These are phyloP conservation scores for Pistacia atlantica DNA, from an alignment of 345 rosid genomes.

Conservation along the genomic window DNA sequence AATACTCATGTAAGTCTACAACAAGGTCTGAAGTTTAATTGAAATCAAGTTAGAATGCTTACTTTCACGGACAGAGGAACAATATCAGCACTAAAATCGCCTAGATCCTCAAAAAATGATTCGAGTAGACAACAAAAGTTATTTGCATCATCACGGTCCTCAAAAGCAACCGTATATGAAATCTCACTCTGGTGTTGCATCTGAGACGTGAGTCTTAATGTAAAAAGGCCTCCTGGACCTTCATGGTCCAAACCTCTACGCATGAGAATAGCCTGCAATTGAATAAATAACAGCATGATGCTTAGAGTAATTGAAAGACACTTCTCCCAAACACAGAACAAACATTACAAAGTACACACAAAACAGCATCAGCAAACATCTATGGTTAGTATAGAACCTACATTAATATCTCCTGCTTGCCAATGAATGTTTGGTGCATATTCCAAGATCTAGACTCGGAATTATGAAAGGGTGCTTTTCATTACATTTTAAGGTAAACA, in stretches of 20 bases:
- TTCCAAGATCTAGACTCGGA: background rate
- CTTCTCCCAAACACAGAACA: background rate
- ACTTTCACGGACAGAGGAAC: constrained; percentile 65
- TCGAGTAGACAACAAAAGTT: constrained; percentile 77
- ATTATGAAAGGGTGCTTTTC: background rate
- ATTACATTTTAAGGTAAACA: background rate
- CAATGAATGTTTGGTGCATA: background rate
- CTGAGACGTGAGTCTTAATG: constrained; percentile 36
- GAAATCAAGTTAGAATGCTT: constrained; percentile 23
- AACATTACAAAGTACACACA: background rate
- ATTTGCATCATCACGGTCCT: constrained; percentile 76
- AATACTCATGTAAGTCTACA: background rate
- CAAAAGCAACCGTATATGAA: constrained; percentile 62
- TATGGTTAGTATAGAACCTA: background rate
- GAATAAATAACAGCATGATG: constrained; percentile 1
- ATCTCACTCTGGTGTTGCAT: constrained; percentile 29
- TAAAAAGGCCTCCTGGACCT: constrained; percentile 53
- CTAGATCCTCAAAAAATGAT: constrained; percentile 66
- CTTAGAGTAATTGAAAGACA: background rate
- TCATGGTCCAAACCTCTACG: constrained; percentile 54
- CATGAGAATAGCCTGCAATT: constrained; percentile 66
- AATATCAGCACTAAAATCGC: constrained; percentile 59
- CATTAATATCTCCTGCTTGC: too few relatives aligned
- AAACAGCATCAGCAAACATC: background rate
- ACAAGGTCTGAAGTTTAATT: background rate